Evolutionary conservation across 345 rosid species (phyloP), one percentile per base, ranked within the genome.

Genomic region (Isatis tinctoria): DNA sequence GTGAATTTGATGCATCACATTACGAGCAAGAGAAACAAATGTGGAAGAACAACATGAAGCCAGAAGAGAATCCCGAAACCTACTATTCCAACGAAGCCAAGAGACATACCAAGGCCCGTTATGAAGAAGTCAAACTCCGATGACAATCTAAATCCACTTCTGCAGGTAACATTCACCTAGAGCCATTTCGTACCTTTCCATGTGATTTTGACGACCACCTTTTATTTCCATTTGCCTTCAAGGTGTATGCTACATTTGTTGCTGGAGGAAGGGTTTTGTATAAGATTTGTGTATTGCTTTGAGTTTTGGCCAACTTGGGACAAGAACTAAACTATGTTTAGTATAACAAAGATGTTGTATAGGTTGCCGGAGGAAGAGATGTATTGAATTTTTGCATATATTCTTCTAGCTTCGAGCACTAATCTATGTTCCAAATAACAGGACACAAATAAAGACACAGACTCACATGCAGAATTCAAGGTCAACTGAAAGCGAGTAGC

Each of bases 401-500:
- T n/a, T n/a, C n/a, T n/a, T n/a, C n/a, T n/a, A n/a, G 16, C 4
- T 10, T 39, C 11, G 0, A 68, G 56, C 48, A 65, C 60, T 77
- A 57, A 72, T 48, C 49, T 8, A 8, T 78, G 67, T 67, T 67
- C 35, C 40, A 49, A 69, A 52, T 68, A 41, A 52, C 88, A 92
- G 94, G 88, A 79, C 28, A 81, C 77, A 27, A 84, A 83, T 63
- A 73, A 35, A 88, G 86, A 79, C 40, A 73, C 20, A 32, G 90
- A 85, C 57, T 18, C 1, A 28, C 86, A 82, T 60, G 74, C 74
- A 24, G 79, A 80, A 69, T 84, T 85, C 82, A 87, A 81, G 65
- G 69, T 88, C 58, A 81, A 81, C 70, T 92, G 93, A 94, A 92
- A 82, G 82, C 87, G 97, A 52, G 96, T 79, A 71, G 94, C 88